Base-by-base conservation (phyloP, 208 protist species). In the Novymonas esmeraldas region DNA sequence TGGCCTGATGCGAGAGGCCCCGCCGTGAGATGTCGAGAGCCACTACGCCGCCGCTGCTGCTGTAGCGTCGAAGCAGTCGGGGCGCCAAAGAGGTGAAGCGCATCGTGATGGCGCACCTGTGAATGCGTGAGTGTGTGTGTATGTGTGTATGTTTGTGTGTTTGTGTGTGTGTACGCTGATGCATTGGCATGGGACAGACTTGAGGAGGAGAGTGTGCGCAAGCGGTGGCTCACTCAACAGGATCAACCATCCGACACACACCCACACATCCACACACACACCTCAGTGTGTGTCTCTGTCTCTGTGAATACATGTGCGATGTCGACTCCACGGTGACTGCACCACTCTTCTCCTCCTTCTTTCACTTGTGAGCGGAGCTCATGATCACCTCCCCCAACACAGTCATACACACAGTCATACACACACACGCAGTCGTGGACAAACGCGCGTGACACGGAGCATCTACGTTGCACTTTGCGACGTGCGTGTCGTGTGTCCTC, bases 1-100 rank as follows among this genome's bases (percentile, higher is more conserved):
- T 39, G 16, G 67, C 63, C 36, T 83, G 73, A 57, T 76, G 66
- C 20, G 79, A 83, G 39, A 76, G 69, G 38, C 16, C 24, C 11
- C 68, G 64, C 6, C 33, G 49, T 11, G 58, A 7, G 42, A 36
- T 66, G 54, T 49, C 41, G 24, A 57, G 41, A 20, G 57, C 24
- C 24, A 20, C 39, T n/a, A 46, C 31, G 56, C 14, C 38, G 22
- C 4, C 28, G 56, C 38, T 34, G 16, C 22, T 41, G 36, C 5
- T 5, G 36, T 41, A 11, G 36, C 7, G 36, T 41, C 7, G 36
- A 5, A 41, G 36, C 36, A 41, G 36, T 11, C 36, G 36, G 7
- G 36, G 7, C 36, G 36, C n/a, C n/a, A n/a, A n/a, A n/a, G n/a
- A n/a, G n/a, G n/a, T n/a, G n/a, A n/a, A n/a, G n/a, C n/a, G n/a